A percentile compares a stretch with the other conserved stretches of the same genome.
Evolutionary conservation across 2,329 filamentous ascomycete species (phyloP).

Genomic region (Boeremia lycopersici): DNA sequence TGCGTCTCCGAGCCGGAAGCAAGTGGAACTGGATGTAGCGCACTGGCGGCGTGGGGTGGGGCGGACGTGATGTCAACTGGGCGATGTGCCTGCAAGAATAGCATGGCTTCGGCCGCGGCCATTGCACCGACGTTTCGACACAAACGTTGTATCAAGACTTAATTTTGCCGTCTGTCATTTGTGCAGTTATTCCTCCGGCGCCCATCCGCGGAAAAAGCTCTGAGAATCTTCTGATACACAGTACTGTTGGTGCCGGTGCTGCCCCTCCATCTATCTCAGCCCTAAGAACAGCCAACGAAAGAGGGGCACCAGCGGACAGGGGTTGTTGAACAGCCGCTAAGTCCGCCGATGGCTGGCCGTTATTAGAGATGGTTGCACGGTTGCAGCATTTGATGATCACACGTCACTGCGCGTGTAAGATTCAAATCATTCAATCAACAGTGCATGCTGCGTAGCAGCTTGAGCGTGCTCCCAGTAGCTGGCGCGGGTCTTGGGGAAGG

Average conservation of each 20-base stretch:
- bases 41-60: slow-evolving; percentile 39
- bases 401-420: slow-evolving; percentile 7
- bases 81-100: slow-evolving; percentile 27
- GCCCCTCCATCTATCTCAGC: slow-evolving; percentile 20
- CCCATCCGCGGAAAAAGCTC: slow-evolving; percentile 18
- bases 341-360: slow-evolving; percentile 23
- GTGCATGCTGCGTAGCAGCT: not conserved
- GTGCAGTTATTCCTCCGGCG: slow-evolving; percentile 9
- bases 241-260: slow-evolving; percentile 14
- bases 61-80: slow-evolving; percentile 35
- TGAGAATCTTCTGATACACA: slow-evolving; percentile 19
- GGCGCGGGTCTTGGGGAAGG: not conserved
- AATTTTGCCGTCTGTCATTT: slow-evolving; percentile 14
- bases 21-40: slow-evolving; percentile 28
- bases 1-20: slow-evolving; percentile 38
- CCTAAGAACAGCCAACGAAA: slow-evolving; percentile 13
- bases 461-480: not conserved
- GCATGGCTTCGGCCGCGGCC: slow-evolving; percentile 41
- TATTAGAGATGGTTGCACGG: slow-evolving; percentile 7
- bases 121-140: slow-evolving; percentile 22
- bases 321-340: slow-evolving; percentile 19
- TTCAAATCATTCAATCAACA: not conserved
- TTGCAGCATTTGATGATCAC: slow-evolving; percentile 6
- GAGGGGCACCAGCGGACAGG: slow-evolving; percentile 18
- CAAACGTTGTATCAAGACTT: slow-evolving; percentile 8